These are phyloP conservation scores for Hirsutella thompsonii DNA, from an alignment of 2,329 filamentous ascomycete genomes.

Conservation along the genomic window DNA sequence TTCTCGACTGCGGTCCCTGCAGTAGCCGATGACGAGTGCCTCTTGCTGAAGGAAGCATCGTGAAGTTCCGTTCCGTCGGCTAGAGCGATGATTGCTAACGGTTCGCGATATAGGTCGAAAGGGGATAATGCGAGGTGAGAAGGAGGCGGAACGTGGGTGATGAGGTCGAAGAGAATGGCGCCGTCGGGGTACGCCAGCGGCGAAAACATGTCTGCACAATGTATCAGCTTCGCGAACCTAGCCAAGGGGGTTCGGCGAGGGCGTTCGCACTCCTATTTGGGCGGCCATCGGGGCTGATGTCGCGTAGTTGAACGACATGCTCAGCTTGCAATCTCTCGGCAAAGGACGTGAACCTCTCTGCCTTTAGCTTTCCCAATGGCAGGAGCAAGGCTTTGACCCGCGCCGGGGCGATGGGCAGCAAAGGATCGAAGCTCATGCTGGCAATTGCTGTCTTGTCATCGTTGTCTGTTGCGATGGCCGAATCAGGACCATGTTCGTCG, in stretches of 20 bases:
- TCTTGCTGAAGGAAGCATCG: constrained; percentile 37
- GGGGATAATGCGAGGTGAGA: constrained; percentile 72
- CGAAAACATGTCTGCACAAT: constrained; percentile 70
- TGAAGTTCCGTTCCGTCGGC: constrained; percentile 66
- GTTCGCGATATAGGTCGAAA: constrained; percentile 83
- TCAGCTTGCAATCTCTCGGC: constrained; percentile 65
- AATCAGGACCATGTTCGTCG: not conserved
- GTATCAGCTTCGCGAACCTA: constrained; percentile 7
- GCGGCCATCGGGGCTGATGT: constrained; percentile 73
- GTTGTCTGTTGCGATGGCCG: constrained; percentile 11
- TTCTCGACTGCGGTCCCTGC: constrained; percentile 38
- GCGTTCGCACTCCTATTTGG: constrained; percentile 63
- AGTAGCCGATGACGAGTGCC: constrained; percentile 37
- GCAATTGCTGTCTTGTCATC: constrained; percentile 26
- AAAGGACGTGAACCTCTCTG: constrained; percentile 67
- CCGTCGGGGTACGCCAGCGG: constrained; percentile 79
- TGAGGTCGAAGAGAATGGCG: constrained; percentile 77
- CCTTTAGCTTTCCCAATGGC: constrained; percentile 75
- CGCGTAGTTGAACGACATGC: constrained; percentile 70
- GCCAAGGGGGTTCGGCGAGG: constrained; percentile 1
- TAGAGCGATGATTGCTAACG: constrained; percentile 70
- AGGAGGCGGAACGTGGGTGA: constrained; percentile 64
- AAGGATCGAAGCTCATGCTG: constrained; percentile 77
- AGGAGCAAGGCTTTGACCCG: constrained; percentile 79
- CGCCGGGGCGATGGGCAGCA: constrained; percentile 83